phyloP scores from a whole-genome alignment of 176 grass and related monocot species.

The Triticum turgidum region DNA sequence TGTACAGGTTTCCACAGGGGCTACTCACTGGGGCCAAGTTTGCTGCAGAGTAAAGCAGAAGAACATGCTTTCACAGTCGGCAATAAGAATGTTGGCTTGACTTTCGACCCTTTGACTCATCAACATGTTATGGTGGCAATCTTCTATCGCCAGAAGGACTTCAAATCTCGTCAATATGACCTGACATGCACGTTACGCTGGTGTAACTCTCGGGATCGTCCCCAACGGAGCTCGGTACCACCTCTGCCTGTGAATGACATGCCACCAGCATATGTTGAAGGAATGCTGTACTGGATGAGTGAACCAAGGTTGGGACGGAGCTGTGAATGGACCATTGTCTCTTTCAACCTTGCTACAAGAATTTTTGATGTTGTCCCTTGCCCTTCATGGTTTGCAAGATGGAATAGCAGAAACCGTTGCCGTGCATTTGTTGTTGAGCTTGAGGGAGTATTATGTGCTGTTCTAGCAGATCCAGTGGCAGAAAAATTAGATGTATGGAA shows the following conservation, averaged over 20 bases:
- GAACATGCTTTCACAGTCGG: not conserved
- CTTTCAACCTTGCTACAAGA: not conserved
- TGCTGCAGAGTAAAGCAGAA: not conserved
- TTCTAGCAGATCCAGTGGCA: not conserved
- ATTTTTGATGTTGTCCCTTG: not conserved
- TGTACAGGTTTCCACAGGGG: not conserved
- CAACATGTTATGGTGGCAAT: constrained; percentile 8
- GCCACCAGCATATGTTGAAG: not conserved
- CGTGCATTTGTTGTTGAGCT: constrained; percentile 5
- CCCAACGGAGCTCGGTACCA: not conserved
- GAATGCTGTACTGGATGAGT: constrained; percentile 3
- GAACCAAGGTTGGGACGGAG: not conserved
- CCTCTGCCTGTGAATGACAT: constrained; percentile 20
- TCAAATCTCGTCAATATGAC: not conserved
- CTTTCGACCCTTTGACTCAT: not conserved
- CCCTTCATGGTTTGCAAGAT: not conserved
- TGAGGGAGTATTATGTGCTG: not conserved
- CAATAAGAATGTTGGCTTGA: constrained; percentile 24
- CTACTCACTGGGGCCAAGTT: not conserved
- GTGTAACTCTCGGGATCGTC: not conserved
- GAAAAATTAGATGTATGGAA: constrained; percentile 15
- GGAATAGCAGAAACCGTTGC: not conserved
- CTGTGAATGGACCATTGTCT: not conserved
- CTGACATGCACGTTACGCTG: not conserved
- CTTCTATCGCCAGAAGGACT: not conserved